Evolutionary conservation across 1,284 basidiomycete genomes (phyloP).

Genomic region (Leccinum proliferum): DNA sequence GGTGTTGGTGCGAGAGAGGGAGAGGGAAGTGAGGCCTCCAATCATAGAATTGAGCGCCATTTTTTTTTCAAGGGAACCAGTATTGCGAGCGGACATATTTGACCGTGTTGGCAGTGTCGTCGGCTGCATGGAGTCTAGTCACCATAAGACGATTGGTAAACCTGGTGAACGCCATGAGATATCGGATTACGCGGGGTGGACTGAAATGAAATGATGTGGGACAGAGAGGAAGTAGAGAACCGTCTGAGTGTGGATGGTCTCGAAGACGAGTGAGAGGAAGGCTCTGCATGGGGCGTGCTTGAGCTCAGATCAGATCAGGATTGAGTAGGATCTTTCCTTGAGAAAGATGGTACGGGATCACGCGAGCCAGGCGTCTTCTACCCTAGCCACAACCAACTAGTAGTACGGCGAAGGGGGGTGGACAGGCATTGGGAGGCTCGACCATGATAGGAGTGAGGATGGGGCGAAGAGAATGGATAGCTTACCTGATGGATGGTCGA

Average conservation of each 20-base stretch:
- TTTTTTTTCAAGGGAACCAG: slow-evolving; percentile 51
- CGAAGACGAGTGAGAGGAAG: slow-evolving; percentile 6
- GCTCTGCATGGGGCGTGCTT: neutral
- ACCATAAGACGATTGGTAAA: slow-evolving; percentile 9
- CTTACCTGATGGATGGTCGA: too few relatives aligned
- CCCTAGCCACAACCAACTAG: slow-evolving; percentile 24
- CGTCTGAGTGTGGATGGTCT: slow-evolving; percentile 18
- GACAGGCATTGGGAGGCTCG: too few relatives aligned
- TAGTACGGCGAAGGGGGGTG: slow-evolving; percentile 21
- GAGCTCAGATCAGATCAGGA: neutral
- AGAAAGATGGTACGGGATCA: slow-evolving; percentile 15
- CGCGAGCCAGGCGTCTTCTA: slow-evolving; percentile 16
- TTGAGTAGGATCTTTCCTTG: slow-evolving; percentile 10
- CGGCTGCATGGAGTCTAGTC: slow-evolving; percentile 3
- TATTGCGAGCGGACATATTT: slow-evolving; percentile 28
- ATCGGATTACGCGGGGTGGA: slow-evolving; percentile 11
- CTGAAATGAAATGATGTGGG: slow-evolving; percentile 23
- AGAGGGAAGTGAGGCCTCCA: slow-evolving; percentile 55
- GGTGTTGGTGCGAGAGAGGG: slow-evolving; percentile 48
- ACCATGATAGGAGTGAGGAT: too few relatives aligned
- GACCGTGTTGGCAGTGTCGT: slow-evolving; percentile 17
- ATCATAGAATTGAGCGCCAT: slow-evolving; percentile 66
- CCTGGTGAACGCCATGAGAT: slow-evolving; percentile 20
- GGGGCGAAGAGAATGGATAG: too few relatives aligned
- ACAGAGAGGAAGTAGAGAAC: slow-evolving; percentile 20